Evolutionary conservation across 2,329 filamentous ascomycete species (phyloP).

Genomic region (Colletotrichum sidae): DNA sequence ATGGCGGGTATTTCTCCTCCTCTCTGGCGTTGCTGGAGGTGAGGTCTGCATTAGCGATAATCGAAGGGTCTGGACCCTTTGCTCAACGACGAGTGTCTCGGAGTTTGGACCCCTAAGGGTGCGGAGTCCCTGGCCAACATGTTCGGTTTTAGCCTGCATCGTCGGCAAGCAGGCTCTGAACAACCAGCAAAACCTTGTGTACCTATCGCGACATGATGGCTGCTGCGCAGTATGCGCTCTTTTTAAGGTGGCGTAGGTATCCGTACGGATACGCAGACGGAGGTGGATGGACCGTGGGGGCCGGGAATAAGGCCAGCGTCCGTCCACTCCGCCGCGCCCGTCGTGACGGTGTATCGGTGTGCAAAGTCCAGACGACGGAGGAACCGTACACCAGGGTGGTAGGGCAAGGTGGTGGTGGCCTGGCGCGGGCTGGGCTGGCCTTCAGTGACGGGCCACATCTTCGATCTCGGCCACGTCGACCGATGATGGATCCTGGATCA

Average conservation of each 20-base stretch:
- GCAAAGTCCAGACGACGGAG: not conserved
- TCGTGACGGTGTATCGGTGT: no score
- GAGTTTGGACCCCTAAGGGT: constrained; percentile 21
- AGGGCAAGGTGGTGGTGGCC: not conserved
- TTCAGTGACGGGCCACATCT: no score
- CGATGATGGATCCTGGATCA: no score
- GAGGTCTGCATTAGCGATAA: constrained; percentile 8
- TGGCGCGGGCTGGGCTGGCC: not conserved
- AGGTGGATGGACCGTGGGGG: constrained; percentile 22
- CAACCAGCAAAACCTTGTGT: no score
- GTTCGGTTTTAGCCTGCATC: not conserved
- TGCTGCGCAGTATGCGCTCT: not conserved
- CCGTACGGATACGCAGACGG: not conserved
- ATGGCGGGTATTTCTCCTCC: not conserved
- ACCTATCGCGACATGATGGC: constrained; percentile 6
- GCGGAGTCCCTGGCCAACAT: constrained; percentile 1
- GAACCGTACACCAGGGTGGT: not conserved
- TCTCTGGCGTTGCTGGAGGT: constrained; percentile 12
- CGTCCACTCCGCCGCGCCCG: not conserved
- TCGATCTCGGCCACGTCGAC: no score
- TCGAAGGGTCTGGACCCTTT: constrained; percentile 23
- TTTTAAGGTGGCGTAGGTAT: not conserved
- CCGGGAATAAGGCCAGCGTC: not conserved
- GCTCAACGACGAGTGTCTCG: not conserved
- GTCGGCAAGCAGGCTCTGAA: no score